These are phyloP conservation scores for Rhodosorus marinus DNA, from an alignment of 23 red algal species.

Conservation along the genomic window DNA sequence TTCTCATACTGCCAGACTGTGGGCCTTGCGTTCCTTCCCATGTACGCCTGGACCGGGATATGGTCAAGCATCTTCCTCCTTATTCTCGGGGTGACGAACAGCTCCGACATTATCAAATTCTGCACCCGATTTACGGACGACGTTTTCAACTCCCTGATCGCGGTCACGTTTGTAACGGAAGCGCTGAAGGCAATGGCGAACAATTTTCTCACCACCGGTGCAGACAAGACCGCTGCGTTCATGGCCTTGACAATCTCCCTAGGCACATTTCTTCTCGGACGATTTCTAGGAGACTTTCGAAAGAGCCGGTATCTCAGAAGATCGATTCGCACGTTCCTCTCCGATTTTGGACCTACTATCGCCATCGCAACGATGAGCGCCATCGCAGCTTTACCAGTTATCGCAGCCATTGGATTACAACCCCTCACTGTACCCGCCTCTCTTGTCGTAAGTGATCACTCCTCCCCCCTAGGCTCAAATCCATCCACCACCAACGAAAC, in stretches of 20 bases:
- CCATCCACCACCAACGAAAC: too few species aligned
- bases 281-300: conserved; percentile 38
- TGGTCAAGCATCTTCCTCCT: conserved; percentile 80
- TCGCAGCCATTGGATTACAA: conserved; percentile 19
- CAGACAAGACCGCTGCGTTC: conserved; percentile 77
- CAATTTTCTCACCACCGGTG: conserved; percentile 20
- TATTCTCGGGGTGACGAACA: conserved; percentile 34
- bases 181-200: conserved; percentile 18
- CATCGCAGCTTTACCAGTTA: conserved; percentile 21
- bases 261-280: conserved; percentile 42
- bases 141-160: conserved; percentile 85
- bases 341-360: conserved; percentile 67
- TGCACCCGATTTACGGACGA: conserved; percentile 98
- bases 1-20: conserved; percentile 44
- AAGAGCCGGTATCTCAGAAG: conserved; percentile 44
- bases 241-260: conserved; percentile 26
- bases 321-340: conserved; percentile 21
- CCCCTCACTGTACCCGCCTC: conserved; percentile 30
- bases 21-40: conserved; percentile 50
- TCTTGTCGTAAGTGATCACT: too few species aligned
- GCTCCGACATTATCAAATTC: conserved; percentile 66
- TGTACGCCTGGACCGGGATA: conserved; percentile 86
- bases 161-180: conserved; percentile 77
- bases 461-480: too few species aligned
- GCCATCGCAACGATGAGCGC: conserved; percentile 60